Evolutionary conservation across 106 monocot genomes (phyloP), one percentile per base, ranked within the genome.

Genomic region (Apostasia shenzhenica): DNA sequence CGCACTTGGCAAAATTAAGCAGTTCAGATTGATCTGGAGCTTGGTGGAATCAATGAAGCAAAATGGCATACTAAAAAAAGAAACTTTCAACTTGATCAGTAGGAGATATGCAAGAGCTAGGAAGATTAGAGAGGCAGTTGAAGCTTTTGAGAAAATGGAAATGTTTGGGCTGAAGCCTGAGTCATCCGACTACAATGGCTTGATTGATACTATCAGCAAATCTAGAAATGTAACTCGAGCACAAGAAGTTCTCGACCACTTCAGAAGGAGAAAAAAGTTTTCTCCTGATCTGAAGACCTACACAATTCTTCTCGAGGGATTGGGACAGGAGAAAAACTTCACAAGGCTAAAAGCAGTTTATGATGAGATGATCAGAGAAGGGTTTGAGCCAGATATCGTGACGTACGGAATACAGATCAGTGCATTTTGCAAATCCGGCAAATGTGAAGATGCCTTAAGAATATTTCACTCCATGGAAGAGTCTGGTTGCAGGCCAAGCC

Each of bases 1-100:
- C 48, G 91, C 94, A 1, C 83, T 95, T 38, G 94, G 91, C 7
- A 91, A 91, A 81, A 95, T 95, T 75, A 95, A 95, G 41, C 94
- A 95, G 67, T 95, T 95, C 41, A 80, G 62, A 54, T 39, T 91
- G 69, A 76, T 95, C 3, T 95, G 94, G 94, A 76, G 60, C 58
- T 75, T 95, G 67, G 85, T 95, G 13, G 85, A 88, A 13, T 54
- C 72, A 0, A 95, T 95, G 91, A 83, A 64, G 47, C 70, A 57
- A 14, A 59, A 52, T 4, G 59, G 75, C 48, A 49, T 91, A 6
- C 55, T 95, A 62, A 77, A 53, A 1, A 91, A 88, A 68, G 83
- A 91, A 1, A 95, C 91, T 0, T 95, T 91, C 67, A 67, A 5
- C 5, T 14, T 95, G 46, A 84, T 95, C 45, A 73, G 59, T 40